Evolutionary conservation across 139 green algal species (phyloP), one percentile per base, ranked within the genome.

Genomic region (Zygnema cylindricum): DNA sequence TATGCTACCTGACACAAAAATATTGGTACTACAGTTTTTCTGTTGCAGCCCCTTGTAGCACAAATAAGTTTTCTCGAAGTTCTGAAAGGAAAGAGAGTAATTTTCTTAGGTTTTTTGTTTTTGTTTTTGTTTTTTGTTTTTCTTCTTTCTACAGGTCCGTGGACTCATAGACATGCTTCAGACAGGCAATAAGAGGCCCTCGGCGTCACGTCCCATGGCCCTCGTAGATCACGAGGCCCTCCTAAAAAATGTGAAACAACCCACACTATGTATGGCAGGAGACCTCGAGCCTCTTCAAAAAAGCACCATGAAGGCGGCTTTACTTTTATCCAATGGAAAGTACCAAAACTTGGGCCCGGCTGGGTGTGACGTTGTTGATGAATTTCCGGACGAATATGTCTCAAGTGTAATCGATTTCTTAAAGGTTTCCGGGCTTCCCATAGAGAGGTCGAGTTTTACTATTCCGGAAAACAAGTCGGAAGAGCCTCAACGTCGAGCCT

Each of bases 151-250:
- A 7, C 76, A 88, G 69, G 83, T 82, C 22, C 83, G 83, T 0
- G 38, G 41, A 25, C 25, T 88, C 32, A 38, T 88, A 7, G 83
- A 83, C 69, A 83, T 83, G 83, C 83, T 88, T 57, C 83, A 88
- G 83, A 84, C 35, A 42, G 63, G 40, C 36, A 69, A 88, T 35
- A 36, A 39, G 63, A 57, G 83, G 83, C 36, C 83, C n/a, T 88
- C 63, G 83, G 25, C 41, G 33, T 69, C 69, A 0, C 33, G 69
- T 7, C 69, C 83, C 1, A 82, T 88, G 63, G 83, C 83, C 25
- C 35, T 82, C 1, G 21, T 76, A 30, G 83, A 88, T 35, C 83
- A 84, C 36, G 83, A 69, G 0, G 55, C 30, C 25, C 69, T 82
- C 32, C 83, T 88, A 35, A n/a, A 35, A 38, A 1, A 2, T 22